Conservation (phyloP, 2,329 filamentous ascomycete genomes). For the Scleromitrula shiraiana region DNA sequence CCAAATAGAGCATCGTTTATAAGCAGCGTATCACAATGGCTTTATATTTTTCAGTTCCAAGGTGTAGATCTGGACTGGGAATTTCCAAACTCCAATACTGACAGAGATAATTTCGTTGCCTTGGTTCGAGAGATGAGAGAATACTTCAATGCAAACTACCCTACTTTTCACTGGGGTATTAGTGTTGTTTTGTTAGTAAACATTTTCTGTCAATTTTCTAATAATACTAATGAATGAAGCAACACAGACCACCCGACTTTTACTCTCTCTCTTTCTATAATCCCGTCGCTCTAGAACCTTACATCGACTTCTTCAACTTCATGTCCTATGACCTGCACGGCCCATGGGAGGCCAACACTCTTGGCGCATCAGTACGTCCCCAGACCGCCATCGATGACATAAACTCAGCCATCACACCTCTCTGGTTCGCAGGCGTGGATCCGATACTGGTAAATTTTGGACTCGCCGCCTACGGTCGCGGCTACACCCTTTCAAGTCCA, state of each 20-base stretch:
- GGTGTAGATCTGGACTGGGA: constrained; percentile 43
- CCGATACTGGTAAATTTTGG: constrained; percentile 39
- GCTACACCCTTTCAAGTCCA: constrained; percentile 31
- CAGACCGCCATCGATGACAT: constrained; percentile 39
- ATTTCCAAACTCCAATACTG: constrained; percentile 31
- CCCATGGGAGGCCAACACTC: constrained; percentile 32
- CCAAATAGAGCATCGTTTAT: constrained; percentile 33
- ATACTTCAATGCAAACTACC: constrained; percentile 30
- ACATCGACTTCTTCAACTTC: constrained; percentile 30
- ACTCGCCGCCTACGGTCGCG: constrained; percentile 39
- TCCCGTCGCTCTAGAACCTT: constrained; percentile 19
- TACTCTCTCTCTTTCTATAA: constrained; percentile 30
- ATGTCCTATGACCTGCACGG: constrained; percentile 36
- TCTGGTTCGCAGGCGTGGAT: constrained; percentile 36
- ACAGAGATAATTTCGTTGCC: constrained; percentile 32
- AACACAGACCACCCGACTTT: constrained; percentile 26
- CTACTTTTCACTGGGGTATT: constrained; percentile 27
- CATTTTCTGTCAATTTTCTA: neutral
- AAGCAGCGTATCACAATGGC: constrained; percentile 27
- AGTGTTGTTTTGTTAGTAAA: constrained; percentile 32
- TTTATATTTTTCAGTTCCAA: constrained; percentile 33
- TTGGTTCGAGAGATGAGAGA: constrained; percentile 25
- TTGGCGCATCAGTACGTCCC: constrained; percentile 29
- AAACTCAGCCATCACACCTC: constrained; percentile 28
- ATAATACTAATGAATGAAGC: neutral